Evolutionary conservation across 2,329 filamentous ascomycete genomes (phyloP), one percentile per base, ranked within the genome.

Genomic region (Penicillium sp.): DNA sequence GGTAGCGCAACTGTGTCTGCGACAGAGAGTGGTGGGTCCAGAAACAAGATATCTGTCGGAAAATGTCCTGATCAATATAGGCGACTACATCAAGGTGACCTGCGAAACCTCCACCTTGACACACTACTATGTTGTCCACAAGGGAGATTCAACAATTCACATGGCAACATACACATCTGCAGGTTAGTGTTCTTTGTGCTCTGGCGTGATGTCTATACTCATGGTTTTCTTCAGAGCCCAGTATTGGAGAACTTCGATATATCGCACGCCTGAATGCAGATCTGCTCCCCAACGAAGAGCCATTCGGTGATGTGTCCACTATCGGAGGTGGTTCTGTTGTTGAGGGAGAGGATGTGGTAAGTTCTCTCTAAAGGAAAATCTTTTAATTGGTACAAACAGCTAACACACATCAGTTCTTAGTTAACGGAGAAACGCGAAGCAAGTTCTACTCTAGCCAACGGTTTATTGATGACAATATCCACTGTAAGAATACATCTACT

Each of bases 371-470:
- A 19, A 19, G 29, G 17, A 6, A 23, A 6, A 3, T 3, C 17
- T n/a, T 4, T 29, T 2, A 8, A 38, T 8, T 8, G 33, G 33
- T 2, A 6, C 7, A 21, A 8, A 13, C 12, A 40, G 31, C 46
- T 63, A 15, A 61, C 38, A 31, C 0, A 12, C 8, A n/a, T 21
- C 43, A 71, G 60, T 89, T 82, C 67, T 59, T 85, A 9, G 84
- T 89, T 45, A 73, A 78, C 61, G 83, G 85, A 23, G 77, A 89
- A 69, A 89, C 86, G 0, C 82, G 86, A 40, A 86, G 83, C 73
- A 89, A 89, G 71, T 89, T 89, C 77, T 89, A 87, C 75, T 87
- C 84, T 2, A 86, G 83, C 58, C 78, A 87, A 61, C 81, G 86
- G n/a, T 89, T 88, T 73, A 89, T 89, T 67, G 87, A 89, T 69